Evolutionary conservation across 106 monocot genomes (phyloP).

Genomic region (Dioscorea alata): DNA sequence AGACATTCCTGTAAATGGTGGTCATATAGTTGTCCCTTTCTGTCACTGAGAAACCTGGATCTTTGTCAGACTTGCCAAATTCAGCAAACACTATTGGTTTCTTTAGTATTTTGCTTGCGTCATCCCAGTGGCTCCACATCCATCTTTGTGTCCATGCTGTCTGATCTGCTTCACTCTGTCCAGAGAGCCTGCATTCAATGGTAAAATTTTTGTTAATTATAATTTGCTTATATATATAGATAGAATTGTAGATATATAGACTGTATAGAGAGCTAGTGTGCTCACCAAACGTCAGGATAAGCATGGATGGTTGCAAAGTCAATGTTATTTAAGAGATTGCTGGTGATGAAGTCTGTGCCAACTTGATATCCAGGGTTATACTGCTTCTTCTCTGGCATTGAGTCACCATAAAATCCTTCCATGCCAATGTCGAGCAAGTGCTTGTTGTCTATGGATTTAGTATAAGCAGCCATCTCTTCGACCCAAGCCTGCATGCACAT

Average conservation of each 20-base stretch:
- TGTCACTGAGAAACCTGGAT: slow-evolving; percentile 17
- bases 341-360: slow-evolving; percentile 48
- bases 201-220: too few species aligned
- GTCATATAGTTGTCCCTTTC: slow-evolving; percentile 18
- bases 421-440: slow-evolving; percentile 48
- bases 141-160: slow-evolving; percentile 16
- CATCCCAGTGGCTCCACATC: slow-evolving; percentile 36
- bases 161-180: slow-evolving; percentile 15
- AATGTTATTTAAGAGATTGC: slow-evolving; percentile 35
- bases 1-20: slow-evolving; percentile 23
- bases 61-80: slow-evolving; percentile 38
- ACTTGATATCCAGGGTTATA: slow-evolving; percentile 37
- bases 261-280: too few species aligned
- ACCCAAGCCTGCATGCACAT: slow-evolving; percentile 29
- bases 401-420: slow-evolving; percentile 51
- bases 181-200: slow-evolving; percentile 16
- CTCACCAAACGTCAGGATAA: slow-evolving; percentile 43
- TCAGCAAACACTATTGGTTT: slow-evolving; percentile 41
- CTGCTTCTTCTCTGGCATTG: slow-evolving; percentile 27
- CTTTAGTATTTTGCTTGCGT: slow-evolving; percentile 12
- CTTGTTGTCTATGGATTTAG: slow-evolving; percentile 32
- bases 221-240: too few species aligned
- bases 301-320: slow-evolving; percentile 60
- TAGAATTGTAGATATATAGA: too few species aligned
- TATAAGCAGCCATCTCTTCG: slow-evolving; percentile 42